phyloP scores from a whole-genome alignment of 257 asterid species.

The Nicotiana obtusifolia region DNA sequence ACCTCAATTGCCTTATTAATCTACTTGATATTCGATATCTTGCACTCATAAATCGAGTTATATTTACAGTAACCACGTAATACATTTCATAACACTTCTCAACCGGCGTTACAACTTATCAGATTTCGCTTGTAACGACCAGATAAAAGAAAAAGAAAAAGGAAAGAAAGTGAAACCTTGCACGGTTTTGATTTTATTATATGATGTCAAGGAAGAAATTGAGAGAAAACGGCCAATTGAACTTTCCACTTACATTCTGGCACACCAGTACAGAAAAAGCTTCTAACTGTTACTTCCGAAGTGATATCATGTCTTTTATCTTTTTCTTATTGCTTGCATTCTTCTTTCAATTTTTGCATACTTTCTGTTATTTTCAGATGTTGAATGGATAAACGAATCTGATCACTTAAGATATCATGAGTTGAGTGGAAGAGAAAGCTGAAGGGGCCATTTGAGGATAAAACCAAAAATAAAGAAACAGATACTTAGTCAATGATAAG shows the following conservation, averaged over 20 bases:
- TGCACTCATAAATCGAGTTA: no score
- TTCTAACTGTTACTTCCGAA: not conserved
- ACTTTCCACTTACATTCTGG: not conserved
- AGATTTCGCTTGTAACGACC: not conserved
- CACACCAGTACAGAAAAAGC: not conserved
- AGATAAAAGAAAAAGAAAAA: no score
- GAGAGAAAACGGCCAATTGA: not conserved
- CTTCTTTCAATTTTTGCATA: not conserved
- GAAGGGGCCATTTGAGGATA: slow-evolving; percentile 7
- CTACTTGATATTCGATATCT: no score
- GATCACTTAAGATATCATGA: not conserved
- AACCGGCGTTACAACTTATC: not conserved
- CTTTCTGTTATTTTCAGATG: not conserved
- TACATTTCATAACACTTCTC: not conserved
- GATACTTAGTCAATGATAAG: not conserved
- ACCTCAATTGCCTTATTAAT: no score
- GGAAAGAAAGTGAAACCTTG: not conserved
- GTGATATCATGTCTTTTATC: slow-evolving; percentile 2
- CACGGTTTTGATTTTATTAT: not conserved
- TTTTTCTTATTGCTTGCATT: not conserved
- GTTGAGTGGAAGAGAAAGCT: slow-evolving; percentile 8
- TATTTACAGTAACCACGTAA: no score
- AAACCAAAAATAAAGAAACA: not conserved
- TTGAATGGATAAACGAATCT: not conserved
- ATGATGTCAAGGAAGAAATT: not conserved